These are phyloP conservation scores for Ampelomyces quisqualis DNA, from an alignment of 2,329 filamentous ascomycete genomes.

Conservation along the genomic window DNA sequence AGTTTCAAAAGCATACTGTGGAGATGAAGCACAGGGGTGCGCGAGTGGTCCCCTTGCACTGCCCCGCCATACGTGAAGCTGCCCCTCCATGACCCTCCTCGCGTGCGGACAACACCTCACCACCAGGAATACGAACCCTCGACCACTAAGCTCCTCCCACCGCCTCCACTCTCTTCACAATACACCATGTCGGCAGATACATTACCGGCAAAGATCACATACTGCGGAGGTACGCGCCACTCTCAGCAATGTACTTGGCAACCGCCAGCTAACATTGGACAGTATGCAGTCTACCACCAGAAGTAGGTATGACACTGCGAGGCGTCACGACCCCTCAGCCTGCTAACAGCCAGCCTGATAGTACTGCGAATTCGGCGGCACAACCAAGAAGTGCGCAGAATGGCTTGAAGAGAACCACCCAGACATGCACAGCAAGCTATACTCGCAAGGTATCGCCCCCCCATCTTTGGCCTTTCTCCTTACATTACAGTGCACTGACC, in stretches of 20 bases:
- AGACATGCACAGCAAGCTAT: conserved; percentile 73
- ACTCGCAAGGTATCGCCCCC: conserved; percentile 89
- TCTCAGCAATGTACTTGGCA: not conserved
- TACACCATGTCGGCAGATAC: conserved; percentile 40
- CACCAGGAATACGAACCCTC: conserved; percentile 2
- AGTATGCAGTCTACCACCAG: conserved; percentile 67
- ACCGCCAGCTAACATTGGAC: conserved; percentile 22
- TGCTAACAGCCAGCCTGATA: conserved; percentile 46
- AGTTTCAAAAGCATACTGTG: no score
- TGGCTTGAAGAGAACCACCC: conserved; percentile 81
- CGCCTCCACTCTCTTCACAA: not conserved
- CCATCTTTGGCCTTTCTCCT: no score
- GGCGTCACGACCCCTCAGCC: conserved; percentile 1
- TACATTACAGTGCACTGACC: no score
- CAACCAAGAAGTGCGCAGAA: conserved; percentile 93
- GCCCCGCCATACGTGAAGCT: conserved; percentile 6
- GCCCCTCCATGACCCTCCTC: conserved; percentile 13
- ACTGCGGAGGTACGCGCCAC: conserved; percentile 58
- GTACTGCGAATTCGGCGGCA: conserved; percentile 99
- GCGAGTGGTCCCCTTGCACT: not conserved
- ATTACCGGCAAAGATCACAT: conserved; percentile 56
- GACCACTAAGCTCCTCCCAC: not conserved
- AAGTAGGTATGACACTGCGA: conserved; percentile 56
- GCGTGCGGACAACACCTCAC: conserved; percentile 7
- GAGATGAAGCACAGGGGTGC: not conserved